Conservation (phyloP, 2,329 filamentous ascomycete species). For the Aureobasidium namibiae region DNA sequence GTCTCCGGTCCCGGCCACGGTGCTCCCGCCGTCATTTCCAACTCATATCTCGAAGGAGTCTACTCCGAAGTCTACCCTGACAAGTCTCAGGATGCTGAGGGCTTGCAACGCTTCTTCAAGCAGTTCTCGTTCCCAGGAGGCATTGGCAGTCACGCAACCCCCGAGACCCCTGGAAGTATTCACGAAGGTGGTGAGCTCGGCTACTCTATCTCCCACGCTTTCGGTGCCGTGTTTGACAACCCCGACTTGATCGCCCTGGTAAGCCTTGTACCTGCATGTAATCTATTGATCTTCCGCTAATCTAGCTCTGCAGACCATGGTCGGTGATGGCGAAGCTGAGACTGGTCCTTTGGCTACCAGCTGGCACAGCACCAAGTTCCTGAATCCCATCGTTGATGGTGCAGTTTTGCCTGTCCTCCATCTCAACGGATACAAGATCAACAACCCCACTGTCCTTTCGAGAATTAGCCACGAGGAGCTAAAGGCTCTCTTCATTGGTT, state of each 20-base stretch:
- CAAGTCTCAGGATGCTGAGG: conserved; percentile 59
- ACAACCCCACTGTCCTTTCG: conserved; percentile 66
- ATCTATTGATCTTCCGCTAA: background rate
- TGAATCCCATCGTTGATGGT: conserved; percentile 70
- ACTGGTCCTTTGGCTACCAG: conserved; percentile 70
- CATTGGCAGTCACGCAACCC: conserved; percentile 69
- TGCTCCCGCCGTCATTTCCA: conserved; percentile 66
- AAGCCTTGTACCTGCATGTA: background rate
- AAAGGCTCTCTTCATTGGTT: conserved; percentile 59
- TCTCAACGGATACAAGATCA: conserved; percentile 80
- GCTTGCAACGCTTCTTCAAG: conserved; percentile 71
- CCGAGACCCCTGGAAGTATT: conserved; percentile 67
- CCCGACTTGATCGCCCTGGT: conserved; percentile 61
- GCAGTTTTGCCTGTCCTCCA: conserved; percentile 71
- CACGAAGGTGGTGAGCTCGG: conserved; percentile 76
- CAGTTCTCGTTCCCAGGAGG: conserved; percentile 76
- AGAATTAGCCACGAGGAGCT: conserved; percentile 69
- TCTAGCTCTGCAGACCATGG: conserved; percentile 50
- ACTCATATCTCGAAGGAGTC: conserved; percentile 68
- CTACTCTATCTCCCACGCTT: conserved; percentile 73
- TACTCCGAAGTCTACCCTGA: conserved; percentile 72
- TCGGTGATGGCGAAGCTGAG: conserved; percentile 75
- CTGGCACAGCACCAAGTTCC: conserved; percentile 77
- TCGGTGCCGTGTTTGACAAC: conserved; percentile 67
- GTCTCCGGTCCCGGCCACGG: conserved; percentile 72